Evolutionary conservation across 352 stramenopile species (phyloP), one percentile per base, ranked within the genome.

Genomic region (Blastocystis sp.): DNA sequence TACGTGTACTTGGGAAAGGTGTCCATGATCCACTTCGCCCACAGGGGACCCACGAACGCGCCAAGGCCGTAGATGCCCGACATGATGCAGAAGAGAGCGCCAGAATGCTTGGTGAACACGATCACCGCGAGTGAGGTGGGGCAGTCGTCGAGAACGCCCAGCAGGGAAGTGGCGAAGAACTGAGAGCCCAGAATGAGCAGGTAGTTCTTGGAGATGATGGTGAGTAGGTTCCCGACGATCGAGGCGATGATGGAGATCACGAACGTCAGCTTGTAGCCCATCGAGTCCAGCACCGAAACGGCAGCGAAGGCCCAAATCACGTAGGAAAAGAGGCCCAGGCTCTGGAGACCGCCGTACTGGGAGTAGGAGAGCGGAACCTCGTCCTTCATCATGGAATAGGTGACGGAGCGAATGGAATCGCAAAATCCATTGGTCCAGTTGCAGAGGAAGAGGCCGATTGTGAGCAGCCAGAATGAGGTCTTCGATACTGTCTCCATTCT

Each of bases 11-110:
- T 21, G n/a, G 45, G 28, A 7, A 34, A 69, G 19, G 11, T 14
- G 9, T 53, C 41, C 40, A 56, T 28, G 21, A 88, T 65, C 34
- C 41, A 77, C 9, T 28, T 41, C 21, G 67, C 62, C 5, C 79
- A 59, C 2, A 79, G n/a, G n/a, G 78, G 78, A 3, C 56, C 78
- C 11, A 88, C 23, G 21, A 88, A 79, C n/a, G 78, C 78, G 28
- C 78, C 78, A 0, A 88, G 52, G 28, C 78, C 78, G 45, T 88
- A 88, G 17, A 77, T 79, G 40, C 45, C 64, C 56, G 64, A 64
- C 78, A 88, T 88, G 40, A 88, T 76, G 48, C 78, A 88, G 45
- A 76, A 79, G 19, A 88, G n/a, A 43, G 40, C 67, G 10, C 43
- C 78, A 14, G 78, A 21, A 28, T 88, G 62, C 48, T 88, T 79